Evolutionary conservation across 2,329 filamentous ascomycete species (phyloP).

Genomic region (Leptodontidium sp.): DNA sequence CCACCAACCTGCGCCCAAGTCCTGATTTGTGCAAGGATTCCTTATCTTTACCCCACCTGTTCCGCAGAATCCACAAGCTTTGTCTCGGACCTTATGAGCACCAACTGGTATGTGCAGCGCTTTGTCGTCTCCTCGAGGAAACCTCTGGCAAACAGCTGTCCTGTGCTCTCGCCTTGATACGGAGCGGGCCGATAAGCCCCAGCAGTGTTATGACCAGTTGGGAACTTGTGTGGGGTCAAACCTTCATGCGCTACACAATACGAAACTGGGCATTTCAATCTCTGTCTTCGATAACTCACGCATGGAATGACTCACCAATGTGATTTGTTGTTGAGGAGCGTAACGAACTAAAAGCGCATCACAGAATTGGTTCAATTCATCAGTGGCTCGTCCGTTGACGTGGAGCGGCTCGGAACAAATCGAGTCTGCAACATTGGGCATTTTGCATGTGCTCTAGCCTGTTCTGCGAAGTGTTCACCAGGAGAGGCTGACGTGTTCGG

Average conservation of each 20-base stretch:
- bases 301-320: background rate
- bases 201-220: background rate
- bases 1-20: too few species aligned
- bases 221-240: too few species aligned
- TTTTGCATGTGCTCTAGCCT: background rate
- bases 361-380: background rate
- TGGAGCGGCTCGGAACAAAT: too few species aligned
- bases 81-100: too few species aligned
- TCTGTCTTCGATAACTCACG: too few species aligned
- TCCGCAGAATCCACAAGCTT: too few species aligned
- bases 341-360: background rate
- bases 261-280: too few species aligned
- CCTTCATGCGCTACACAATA: too few species aligned
- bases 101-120: too few species aligned
- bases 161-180: background rate
- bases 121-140: background rate
- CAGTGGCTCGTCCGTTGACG: background rate
- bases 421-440: background rate
- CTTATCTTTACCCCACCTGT: too few species aligned
- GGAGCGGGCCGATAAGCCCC: background rate
- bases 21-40: too few species aligned
- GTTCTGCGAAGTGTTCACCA: constrained; percentile 1
- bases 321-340: background rate
- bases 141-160: constrained; percentile 4
- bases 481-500: background rate